Conservation (phyloP, 441 rosid species). For the Erodium moschatum region DNA sequence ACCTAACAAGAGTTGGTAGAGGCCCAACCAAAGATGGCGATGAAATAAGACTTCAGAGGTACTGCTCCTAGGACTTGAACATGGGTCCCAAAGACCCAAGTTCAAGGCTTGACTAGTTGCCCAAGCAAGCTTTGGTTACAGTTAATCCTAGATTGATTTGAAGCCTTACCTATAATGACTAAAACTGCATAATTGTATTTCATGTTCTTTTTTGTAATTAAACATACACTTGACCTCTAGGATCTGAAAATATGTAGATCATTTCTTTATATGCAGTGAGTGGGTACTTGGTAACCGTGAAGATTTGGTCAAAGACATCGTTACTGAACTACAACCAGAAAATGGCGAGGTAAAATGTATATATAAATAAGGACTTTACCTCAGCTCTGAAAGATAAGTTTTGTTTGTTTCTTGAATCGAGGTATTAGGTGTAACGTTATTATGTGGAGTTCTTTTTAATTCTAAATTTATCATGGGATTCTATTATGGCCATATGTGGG, state of each 20-base stretch:
- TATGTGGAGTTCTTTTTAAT: neutral
- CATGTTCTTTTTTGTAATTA: neutral
- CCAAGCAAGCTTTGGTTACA: neutral
- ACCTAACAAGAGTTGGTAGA: too few species aligned
- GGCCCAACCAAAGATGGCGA: too few species aligned
- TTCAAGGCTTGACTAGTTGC: too few species aligned
- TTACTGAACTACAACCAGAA: conserved; percentile 59
- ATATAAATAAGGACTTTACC: conserved; percentile 13
- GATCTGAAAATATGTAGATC: neutral
- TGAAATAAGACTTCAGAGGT: too few species aligned
- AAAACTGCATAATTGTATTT: neutral
- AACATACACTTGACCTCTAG: conserved; percentile 2
- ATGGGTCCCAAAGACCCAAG: too few species aligned
- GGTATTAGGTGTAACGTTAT: neutral
- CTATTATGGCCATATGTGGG: neutral
- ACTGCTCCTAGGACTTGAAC: too few species aligned
- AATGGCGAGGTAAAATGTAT: conserved; percentile 60
- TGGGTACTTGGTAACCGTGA: conserved; percentile 96
- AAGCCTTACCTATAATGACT: neutral
- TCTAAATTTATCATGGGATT: neutral
- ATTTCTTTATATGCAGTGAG: conserved; percentile 46
- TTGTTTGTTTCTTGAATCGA: neutral
- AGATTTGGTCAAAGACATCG: conserved; percentile 83
- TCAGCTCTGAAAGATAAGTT: conserved; percentile 3
- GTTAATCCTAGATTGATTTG: conserved; percentile 5